These are phyloP conservation scores for Leishmania mexicana DNA, from an alignment of 208 protist genomes.

Conservation along the genomic window DNA sequence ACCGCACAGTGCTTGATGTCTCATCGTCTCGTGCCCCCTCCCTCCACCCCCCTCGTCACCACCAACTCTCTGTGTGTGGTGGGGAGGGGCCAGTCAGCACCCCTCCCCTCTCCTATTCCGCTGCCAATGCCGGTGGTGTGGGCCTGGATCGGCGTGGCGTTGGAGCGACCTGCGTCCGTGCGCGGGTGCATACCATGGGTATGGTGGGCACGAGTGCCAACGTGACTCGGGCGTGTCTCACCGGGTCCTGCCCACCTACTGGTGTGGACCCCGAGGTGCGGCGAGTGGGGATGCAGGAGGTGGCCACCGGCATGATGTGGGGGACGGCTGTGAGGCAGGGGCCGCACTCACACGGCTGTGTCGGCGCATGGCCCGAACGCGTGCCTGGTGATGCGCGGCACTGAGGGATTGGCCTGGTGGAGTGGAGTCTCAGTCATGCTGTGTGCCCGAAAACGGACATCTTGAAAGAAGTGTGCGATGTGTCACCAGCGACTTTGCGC, in stretches of 20 bases:
- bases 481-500: neutral
- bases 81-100: neutral
- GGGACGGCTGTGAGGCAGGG: no score
- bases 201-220: neutral
- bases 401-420: neutral
- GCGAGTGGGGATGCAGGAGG: neutral
- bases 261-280: neutral
- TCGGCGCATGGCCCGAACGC: neutral
- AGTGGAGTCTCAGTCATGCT: neutral
- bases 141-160: neutral
- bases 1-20: no score
- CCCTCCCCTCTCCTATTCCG: neutral
- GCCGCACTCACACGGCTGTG: no score
- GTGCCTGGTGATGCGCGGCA: neutral
- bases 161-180: neutral
- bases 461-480: no score
- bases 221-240: neutral
- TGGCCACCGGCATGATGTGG: neutral
- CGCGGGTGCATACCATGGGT: neutral
- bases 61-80: no score
- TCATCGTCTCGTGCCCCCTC: no score
- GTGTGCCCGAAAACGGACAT: neutral
- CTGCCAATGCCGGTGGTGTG: neutral
- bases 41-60: no score
- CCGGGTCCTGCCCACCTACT: neutral